phyloP scores from a whole-genome alignment of 2,329 filamentous ascomycete genomes.

The Onygenales sp. region DNA sequence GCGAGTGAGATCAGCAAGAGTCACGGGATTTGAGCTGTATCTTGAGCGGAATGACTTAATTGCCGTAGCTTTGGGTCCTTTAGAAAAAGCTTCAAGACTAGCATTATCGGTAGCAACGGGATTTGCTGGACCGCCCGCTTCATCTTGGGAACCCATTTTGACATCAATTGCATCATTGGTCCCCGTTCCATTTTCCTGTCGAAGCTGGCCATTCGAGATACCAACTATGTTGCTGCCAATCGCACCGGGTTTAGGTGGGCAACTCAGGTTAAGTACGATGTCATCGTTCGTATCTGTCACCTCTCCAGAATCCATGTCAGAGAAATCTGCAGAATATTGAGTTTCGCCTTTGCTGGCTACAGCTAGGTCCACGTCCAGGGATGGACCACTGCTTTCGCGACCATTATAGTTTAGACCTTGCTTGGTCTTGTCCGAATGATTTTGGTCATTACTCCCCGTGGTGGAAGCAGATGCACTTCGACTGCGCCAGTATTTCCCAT shows the following conservation, averaged over 20 bases:
- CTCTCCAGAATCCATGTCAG: slow-evolving; percentile 18
- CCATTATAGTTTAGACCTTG: not conserved
- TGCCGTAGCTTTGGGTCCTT: slow-evolving; percentile 24
- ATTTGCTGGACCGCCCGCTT: not conserved
- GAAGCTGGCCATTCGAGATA: not conserved
- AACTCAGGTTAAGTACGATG: slow-evolving; percentile 32
- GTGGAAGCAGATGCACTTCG: slow-evolving; percentile 24
- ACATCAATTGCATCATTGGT: not conserved
- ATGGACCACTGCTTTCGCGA: not conserved
- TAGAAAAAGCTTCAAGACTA: not conserved
- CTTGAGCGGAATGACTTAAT: slow-evolving; percentile 23
- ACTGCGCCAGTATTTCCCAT: slow-evolving; percentile 28
- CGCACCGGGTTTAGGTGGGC: not conserved
- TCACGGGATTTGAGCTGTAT: slow-evolving; percentile 24
- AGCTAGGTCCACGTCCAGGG: not conserved
- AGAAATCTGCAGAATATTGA: slow-evolving; percentile 16
- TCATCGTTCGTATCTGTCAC: slow-evolving; percentile 30
- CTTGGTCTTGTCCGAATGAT: slow-evolving; percentile 10
- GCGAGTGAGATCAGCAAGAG: slow-evolving; percentile 28
- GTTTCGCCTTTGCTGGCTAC: not conserved
- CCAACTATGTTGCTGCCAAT: not conserved
- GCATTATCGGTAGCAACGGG: not conserved
- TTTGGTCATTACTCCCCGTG: slow-evolving; percentile 11
- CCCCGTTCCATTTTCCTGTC: not conserved
- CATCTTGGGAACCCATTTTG: not conserved